Conservation (phyloP, 1,284 basidiomycete species). For the Malassezia pachydermatis region DNA sequence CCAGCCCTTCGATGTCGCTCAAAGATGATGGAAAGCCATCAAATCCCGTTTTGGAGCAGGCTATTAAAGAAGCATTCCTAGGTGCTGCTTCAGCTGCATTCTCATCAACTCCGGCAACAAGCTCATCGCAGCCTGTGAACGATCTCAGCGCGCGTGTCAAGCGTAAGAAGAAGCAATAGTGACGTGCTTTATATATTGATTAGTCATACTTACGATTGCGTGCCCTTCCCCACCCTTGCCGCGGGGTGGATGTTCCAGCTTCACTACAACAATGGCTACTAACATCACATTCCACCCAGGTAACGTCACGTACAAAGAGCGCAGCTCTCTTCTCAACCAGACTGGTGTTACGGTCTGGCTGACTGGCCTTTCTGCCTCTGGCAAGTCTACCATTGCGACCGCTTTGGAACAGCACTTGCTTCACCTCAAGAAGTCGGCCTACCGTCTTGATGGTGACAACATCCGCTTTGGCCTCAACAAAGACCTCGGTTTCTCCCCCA, state of each 20-base stretch:
- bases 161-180: conserved; percentile 12
- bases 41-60: conserved; percentile 36
- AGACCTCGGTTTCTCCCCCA: conserved; percentile 91
- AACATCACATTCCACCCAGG: conserved; percentile 77
- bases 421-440: conserved; percentile 71
- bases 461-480: conserved; percentile 94
- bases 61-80: conserved; percentile 42
- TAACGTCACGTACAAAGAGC: conserved; percentile 45
- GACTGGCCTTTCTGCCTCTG: conserved; percentile 34
- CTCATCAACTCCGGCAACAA: background rate
- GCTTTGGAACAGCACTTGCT: conserved; percentile 93
- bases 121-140: conserved; percentile 4
- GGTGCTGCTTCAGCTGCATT: conserved; percentile 20
- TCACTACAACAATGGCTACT: conserved; percentile 57
- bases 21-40: conserved; percentile 26
- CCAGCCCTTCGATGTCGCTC: conserved; percentile 22
- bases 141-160: conserved; percentile 16
- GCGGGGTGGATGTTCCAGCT: background rate
- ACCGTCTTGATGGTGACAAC: conserved; percentile 94
- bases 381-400: conserved; percentile 87
- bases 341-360: conserved; percentile 33
- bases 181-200: background rate
- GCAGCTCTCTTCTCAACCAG: conserved; percentile 29
- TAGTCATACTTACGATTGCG: conserved; percentile 6
- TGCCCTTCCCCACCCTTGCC: background rate